Evolutionary conservation across 2,329 filamentous ascomycete genomes (phyloP).

Genomic region (Chaetomium olivaceum): DNA sequence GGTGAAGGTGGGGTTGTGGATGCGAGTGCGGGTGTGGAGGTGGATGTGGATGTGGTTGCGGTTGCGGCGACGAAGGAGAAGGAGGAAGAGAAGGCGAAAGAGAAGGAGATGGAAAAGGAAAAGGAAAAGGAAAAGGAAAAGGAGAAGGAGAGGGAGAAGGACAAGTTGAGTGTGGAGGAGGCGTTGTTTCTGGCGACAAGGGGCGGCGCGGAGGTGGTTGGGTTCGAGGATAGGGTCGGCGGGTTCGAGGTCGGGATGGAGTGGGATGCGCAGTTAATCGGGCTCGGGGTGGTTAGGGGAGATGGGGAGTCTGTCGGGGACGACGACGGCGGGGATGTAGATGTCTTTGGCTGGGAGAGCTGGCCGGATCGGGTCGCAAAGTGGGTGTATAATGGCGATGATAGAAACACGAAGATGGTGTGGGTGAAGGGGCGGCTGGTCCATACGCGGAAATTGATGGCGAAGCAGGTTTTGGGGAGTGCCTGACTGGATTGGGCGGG

Average conservation of each 20-base stretch:
- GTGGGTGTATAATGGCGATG: constrained; percentile 93
- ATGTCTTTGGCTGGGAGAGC: constrained; percentile 88
- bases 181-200: constrained; percentile 81
- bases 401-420: constrained; percentile 82
- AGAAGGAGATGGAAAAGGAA: no score
- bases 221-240: constrained; percentile 70
- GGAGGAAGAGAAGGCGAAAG: constrained; percentile 39
- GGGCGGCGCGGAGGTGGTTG: constrained; percentile 83
- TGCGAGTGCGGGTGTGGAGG: no score
- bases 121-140: no score
- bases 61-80: no score
- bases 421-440: constrained; percentile 88
- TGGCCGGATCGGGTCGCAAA: constrained; percentile 87
- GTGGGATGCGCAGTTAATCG: constrained; percentile 86
- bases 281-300: constrained; percentile 54
- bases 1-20: no score
- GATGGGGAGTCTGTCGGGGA: constrained; percentile 39
- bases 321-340: constrained; percentile 63
- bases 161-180: constrained; percentile 80
- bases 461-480: neutral
- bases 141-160: constrained; percentile 41
- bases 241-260: constrained; percentile 83
- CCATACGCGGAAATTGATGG: constrained; percentile 52
- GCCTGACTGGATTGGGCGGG: neutral
- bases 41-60: no score